Conservation (phyloP, 768 basidiomycete species). For the Xanthoconium purpureum region DNA sequence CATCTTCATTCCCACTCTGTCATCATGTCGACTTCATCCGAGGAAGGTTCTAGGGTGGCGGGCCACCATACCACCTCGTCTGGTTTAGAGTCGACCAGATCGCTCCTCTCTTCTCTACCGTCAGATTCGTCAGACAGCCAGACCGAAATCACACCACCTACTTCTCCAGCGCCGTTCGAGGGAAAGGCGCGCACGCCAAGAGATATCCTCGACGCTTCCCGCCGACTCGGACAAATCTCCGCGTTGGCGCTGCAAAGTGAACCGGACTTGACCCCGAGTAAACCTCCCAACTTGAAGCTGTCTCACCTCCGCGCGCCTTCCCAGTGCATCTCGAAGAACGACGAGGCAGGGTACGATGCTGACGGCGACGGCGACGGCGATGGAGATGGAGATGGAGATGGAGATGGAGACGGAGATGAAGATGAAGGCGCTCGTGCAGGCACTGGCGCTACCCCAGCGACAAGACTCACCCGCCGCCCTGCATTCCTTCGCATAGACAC, state of each 20-base stretch:
- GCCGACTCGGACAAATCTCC: constrained; percentile 7
- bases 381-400: neutral
- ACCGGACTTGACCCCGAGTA: neutral
- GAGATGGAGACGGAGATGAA: neutral
- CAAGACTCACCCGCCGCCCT: constrained; percentile 7
- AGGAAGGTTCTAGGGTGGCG: constrained; percentile 5
- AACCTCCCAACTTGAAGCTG: neutral
- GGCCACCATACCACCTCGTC: constrained; percentile 4
- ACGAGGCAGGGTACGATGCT: constrained; percentile 28
- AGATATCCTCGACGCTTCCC: constrained; percentile 13
- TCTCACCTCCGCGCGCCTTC: neutral
- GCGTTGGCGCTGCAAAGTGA: neutral
- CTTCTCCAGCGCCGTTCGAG: constrained; percentile 17
- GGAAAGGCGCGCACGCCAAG: constrained; percentile 2
- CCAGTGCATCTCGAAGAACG: neutral
- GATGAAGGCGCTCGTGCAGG: neutral
- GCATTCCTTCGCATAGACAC: constrained; percentile 24
- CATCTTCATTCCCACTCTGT: neutral
- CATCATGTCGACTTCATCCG: constrained; percentile 11
- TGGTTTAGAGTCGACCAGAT: constrained; percentile 10
- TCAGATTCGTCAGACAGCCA: constrained; percentile 17
- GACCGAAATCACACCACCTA: constrained; percentile 20
- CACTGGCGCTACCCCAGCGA: neutral
- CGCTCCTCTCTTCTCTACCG: constrained; percentile 6
- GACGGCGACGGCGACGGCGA: constrained; percentile 13